Base-by-base conservation (phyloP, 139 green algal species). In the Limnomonas spitsbergensis region DNA sequence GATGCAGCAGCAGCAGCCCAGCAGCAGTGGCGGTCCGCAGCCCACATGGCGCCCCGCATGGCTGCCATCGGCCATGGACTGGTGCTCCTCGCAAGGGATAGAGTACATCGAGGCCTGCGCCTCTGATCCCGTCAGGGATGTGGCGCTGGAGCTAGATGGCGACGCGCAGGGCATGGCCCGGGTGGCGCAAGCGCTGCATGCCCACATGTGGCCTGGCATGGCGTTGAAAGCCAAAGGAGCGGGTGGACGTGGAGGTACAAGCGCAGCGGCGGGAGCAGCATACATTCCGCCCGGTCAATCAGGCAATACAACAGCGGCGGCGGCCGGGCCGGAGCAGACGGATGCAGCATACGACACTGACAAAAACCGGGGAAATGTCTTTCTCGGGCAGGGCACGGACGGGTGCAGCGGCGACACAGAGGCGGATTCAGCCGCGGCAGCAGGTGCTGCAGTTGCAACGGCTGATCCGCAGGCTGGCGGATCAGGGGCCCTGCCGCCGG, bases 161-260 rank as follows among this genome's bases (percentile, higher is more conserved):
- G 81, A 85, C 42, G 69, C 32, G 75, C 84, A 87, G 3, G 88
- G 87, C 0, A 38, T 88, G 27, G 34, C 69, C 1, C 81, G 88
- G 1, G 71, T 92, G 0, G 39, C 84, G 0, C 85, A 88, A 47
- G 88, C 83, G 0, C 79, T 92, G n/a, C 73, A 92, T n/a, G 82
- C 87, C 14, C 84, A 92, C 68, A 78, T 83, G 70, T 92, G 88
- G 88, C 79, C 87, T 0, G 82, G 83, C 36, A 40, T 90, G 76
- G 67, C 32, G 2, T 40, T 83, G 2, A 86, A 85, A 3, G 47
- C 66, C 40, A 71, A 40, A 76, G 70, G 67, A 74, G 42, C 68
- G 0, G 29, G 1, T 0, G 39, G 39, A 39, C 1, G 69, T 3
- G 24, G 2, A 1, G 27, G 27, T 27, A 0, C 35, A 35, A 34